Base-by-base conservation (phyloP, 2,329 filamentous ascomycete genomes). In the Cryphonectria radicalis region DNA sequence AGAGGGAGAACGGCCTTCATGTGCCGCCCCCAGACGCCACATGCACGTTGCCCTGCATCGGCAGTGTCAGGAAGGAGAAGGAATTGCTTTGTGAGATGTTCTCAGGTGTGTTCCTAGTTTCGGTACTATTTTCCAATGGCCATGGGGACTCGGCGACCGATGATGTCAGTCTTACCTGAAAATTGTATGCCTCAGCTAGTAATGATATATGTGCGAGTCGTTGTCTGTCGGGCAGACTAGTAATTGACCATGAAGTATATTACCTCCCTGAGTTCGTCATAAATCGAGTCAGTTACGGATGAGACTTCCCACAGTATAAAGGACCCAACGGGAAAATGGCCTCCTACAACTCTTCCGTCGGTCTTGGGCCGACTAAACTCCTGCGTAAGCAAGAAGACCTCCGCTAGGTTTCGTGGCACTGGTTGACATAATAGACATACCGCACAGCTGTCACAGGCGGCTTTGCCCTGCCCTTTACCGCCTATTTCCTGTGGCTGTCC, bases 381-480 rank as follows among this genome's bases (percentile, higher is more conserved):
- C 28, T 65, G 42, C 63, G 63, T 53, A 65, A 50, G 63, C 53
- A 19, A n/a, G 4, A 22, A 32, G 37, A 32, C 14, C 28, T 35
- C 22, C 43, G 14, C 22, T 2, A 8, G 17, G 14, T 40, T 28
- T 22, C 37, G 22, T 22, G 17, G 25, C n/a, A 11, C 63, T 50
- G 40, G 17, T 40, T 46, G 3, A 28, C 40, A 19, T 25, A 4
- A 19, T 25, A 4, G 25, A 13, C 42, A n/a, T 28, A 10, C n/a
- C 19, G 4, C 25, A 2, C 71, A 79, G 78, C 78, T 63, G 74
- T 80, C 42, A 80, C 77, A 2, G 77, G 78, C 68, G 73, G 72
- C 71, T 80, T 80, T 63, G 75, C 76, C 63, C 73, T 78, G 7
- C 78, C 78, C 25, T 78, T 79, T 73, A 77, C 79, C 10, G 77